phyloP scores from a whole-genome alignment of 2,329 filamentous ascomycete species.

The Fusarium dimerum region DNA sequence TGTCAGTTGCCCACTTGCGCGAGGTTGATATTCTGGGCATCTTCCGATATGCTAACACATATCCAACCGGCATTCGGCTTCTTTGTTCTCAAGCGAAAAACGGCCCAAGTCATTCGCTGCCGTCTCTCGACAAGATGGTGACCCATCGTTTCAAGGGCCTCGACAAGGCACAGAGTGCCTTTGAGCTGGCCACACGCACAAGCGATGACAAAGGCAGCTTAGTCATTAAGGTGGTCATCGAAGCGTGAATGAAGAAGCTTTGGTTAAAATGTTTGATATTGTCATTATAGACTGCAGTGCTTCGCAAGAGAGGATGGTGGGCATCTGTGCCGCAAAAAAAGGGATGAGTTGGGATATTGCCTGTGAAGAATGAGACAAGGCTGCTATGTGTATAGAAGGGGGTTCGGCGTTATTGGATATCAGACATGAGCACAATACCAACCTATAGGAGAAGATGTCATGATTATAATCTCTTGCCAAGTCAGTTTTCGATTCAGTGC shows the following conservation, averaged over 20 bases:
- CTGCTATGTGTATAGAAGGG: neutral
- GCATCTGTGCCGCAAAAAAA: neutral
- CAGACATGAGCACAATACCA: neutral
- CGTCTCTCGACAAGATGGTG: constrained; percentile 69
- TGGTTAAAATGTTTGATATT: constrained; percentile 3
- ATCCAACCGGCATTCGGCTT: constrained; percentile 67
- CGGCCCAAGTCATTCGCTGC: constrained; percentile 48
- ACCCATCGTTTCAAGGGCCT: constrained; percentile 71
- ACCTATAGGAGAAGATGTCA: neutral
- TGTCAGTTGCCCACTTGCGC: constrained; percentile 70
- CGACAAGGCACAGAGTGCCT: constrained; percentile 61
- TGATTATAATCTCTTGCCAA: neutral
- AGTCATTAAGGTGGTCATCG: constrained; percentile 72
- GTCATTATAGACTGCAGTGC: constrained; percentile 24
- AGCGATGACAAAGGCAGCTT: constrained; percentile 67
- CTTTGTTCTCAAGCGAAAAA: constrained; percentile 48
- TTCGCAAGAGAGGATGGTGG: neutral
- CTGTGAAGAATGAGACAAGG: neutral
- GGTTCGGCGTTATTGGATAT: neutral
- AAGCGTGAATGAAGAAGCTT: constrained; percentile 40
- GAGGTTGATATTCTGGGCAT: constrained; percentile 80
- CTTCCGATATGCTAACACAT: constrained; percentile 77
- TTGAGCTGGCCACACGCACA: constrained; percentile 70
- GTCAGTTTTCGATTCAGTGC: neutral
- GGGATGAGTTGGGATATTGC: neutral